Percentiles rank a stretch among this genome's conserved stretches.
Conservation (phyloP, 345 rosid genomes). For the Acer negundo region DNA sequence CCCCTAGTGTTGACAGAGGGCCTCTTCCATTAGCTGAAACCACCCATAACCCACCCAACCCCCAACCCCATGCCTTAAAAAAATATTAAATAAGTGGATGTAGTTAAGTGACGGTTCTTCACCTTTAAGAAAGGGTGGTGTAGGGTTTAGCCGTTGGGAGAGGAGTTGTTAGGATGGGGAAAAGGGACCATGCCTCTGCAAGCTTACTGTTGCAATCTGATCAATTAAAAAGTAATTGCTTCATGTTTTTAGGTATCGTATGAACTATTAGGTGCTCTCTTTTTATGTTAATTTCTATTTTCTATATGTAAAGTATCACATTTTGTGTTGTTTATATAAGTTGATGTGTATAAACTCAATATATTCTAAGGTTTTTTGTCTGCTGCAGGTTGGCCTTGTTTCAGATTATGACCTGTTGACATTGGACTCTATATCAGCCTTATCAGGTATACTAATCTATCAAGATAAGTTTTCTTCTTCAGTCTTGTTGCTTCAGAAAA, state of each 20-base stretch:
- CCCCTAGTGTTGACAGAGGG: background rate
- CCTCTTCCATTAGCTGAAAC: background rate
- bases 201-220: background rate
- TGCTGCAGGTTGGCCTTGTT: slow-evolving; percentile 89
- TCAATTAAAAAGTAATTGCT: slow-evolving; percentile 2
- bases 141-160: background rate
- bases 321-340: slow-evolving; percentile 9
- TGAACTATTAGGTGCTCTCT: slow-evolving; percentile 14
- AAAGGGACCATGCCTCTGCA: background rate
- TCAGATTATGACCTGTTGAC: slow-evolving; percentile 95
- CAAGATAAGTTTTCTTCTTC: background rate
- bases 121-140: background rate
- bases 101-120: background rate
- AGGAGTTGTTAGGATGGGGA: background rate
- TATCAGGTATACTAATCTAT: slow-evolving; percentile 61
- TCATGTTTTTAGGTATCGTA: background rate
- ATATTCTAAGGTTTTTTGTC: slow-evolving; percentile 17
- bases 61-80: background rate
- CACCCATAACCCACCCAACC: no score
- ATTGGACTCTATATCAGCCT: slow-evolving; percentile 89
- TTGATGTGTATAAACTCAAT: background rate
- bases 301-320: background rate
- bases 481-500: background rate
- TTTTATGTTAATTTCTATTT: slow-evolving; percentile 8
- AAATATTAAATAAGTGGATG: background rate